A percentile compares a stretch with the other conserved stretches of the same genome.
Conservation (phyloP, 1,139 yeast genomes). For the Suhomyces ambrosiae region DNA sequence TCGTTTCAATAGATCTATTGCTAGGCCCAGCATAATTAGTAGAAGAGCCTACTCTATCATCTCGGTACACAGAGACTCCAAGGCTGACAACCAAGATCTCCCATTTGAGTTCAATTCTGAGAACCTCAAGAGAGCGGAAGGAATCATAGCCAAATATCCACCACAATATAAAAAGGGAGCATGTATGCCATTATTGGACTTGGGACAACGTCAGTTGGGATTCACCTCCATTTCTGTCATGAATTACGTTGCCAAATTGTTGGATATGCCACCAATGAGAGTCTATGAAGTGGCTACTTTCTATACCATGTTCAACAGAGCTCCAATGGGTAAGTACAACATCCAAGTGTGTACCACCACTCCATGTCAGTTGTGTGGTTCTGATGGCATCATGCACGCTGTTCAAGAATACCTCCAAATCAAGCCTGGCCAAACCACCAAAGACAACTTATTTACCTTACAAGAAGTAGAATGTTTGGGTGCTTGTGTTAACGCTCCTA, state of each 20-base stretch:
- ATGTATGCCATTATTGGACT: constrained; percentile 81
- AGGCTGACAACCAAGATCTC: constrained; percentile 64
- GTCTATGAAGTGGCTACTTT: constrained; percentile 93
- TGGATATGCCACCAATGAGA: constrained; percentile 94
- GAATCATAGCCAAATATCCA: constrained; percentile 78
- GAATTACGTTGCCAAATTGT: constrained; percentile 86
- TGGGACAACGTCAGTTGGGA: constrained; percentile 88
- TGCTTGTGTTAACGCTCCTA: constrained; percentile 91
- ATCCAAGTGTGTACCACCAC: constrained; percentile 89
- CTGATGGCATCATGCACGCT: constrained; percentile 76
- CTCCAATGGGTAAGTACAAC: constrained; percentile 85
- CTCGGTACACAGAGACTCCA: constrained; percentile 74
- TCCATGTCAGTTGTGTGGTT: constrained; percentile 85
- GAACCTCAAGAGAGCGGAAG: constrained; percentile 69
- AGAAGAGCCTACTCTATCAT: constrained; percentile 42
- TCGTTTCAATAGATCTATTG: constrained; percentile 16
- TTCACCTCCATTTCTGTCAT: constrained; percentile 87
- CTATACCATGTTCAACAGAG: constrained; percentile 89
- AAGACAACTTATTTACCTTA: constrained; percentile 74
- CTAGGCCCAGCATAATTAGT: constrained; percentile 17
- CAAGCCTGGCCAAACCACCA: constrained; percentile 79
- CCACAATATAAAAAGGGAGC: constrained; percentile 88
- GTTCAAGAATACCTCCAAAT: constrained; percentile 61
- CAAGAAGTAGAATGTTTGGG: constrained; percentile 93
- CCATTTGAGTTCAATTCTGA: constrained; percentile 78